phyloP scores from a whole-genome alignment of 1,284 basidiomycete genomes.

The Lentinula novae-zelandiae region DNA sequence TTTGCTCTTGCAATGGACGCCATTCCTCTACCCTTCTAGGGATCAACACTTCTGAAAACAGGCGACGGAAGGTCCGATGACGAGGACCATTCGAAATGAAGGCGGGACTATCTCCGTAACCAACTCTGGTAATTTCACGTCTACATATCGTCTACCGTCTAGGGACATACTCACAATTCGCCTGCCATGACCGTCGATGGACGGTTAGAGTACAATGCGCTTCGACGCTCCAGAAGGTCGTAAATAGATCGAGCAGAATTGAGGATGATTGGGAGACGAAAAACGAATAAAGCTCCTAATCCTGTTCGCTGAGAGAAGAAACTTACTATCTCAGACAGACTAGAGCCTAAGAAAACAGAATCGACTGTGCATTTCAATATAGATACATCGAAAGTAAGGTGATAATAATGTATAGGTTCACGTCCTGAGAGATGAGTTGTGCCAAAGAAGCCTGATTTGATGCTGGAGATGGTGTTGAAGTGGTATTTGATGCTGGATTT shows the following conservation, averaged over 20 bases:
- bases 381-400: neutral
- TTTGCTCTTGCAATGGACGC: slow-evolving; percentile 10
- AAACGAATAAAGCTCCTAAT: too few relatives aligned
- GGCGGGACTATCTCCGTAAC: slow-evolving; percentile 6
- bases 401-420: neutral
- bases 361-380: neutral
- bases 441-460: neutral
- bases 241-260: neutral
- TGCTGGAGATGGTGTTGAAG: neutral
- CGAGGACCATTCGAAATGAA: slow-evolving; percentile 6
- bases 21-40: slow-evolving; percentile 1
- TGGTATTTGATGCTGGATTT: neutral
- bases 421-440: neutral
- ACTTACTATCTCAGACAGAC: neutral
- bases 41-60: slow-evolving; percentile 9
- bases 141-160: neutral
- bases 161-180: neutral
- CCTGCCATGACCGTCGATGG: neutral
- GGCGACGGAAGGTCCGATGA: slow-evolving; percentile 10
- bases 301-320: neutral
- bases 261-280: neutral
- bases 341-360: neutral
- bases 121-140: slow-evolving; percentile 3
- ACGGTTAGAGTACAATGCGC: slow-evolving; percentile 1
- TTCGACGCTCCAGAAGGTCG: slow-evolving; percentile 5